A percentile compares a stretch with the other conserved stretches of the same genome.
phyloP scores from a whole-genome alignment of 225 moss, liverwort and hornwort species.

The Marchantia paleacea region DNA sequence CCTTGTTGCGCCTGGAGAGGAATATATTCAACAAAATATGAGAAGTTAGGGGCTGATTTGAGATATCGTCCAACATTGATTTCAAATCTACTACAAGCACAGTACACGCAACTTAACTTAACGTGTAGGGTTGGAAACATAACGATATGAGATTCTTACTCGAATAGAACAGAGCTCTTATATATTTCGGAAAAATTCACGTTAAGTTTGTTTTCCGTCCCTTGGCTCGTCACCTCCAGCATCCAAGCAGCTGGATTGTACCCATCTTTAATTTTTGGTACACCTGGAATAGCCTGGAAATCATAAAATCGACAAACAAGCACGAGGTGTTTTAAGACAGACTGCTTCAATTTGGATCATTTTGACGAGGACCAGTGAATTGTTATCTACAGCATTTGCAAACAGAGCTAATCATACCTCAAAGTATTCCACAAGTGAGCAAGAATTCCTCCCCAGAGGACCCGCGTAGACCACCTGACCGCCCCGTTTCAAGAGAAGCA shows the following conservation, averaged over 20 bases:
- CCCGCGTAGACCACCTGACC: slow-evolving; percentile 82
- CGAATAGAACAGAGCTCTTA: slow-evolving; percentile 41
- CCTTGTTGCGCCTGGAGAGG: slow-evolving; percentile 54
- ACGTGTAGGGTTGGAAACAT: no score
- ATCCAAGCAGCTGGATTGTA: slow-evolving; percentile 88
- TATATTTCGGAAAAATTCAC: slow-evolving; percentile 75
- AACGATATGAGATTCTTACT: slow-evolving; percentile 33
- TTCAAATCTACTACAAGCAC: no score
- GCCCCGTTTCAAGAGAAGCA: slow-evolving; percentile 78
- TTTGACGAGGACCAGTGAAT: neutral
- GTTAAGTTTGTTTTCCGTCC: slow-evolving; percentile 48
- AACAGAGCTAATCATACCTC: slow-evolving; percentile 38
- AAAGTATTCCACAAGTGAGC: slow-evolving; percentile 70
- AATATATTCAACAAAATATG: neutral
- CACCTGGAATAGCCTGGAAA: slow-evolving; percentile 57
- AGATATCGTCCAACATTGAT: no score
- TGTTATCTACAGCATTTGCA: neutral
- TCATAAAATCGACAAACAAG: neutral
- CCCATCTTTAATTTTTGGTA: slow-evolving; percentile 66
- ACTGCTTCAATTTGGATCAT: neutral
- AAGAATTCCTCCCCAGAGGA: slow-evolving; percentile 65
- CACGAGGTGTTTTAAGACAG: neutral
- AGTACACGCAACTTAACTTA: no score
- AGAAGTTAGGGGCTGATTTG: no score
- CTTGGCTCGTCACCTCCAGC: slow-evolving; percentile 58